A percentile compares a stretch with the other conserved stretches of the same genome.
These are phyloP conservation scores for Epichloe baconii DNA, from an alignment of 2,329 filamentous ascomycete species.

Conservation along the genomic window DNA sequence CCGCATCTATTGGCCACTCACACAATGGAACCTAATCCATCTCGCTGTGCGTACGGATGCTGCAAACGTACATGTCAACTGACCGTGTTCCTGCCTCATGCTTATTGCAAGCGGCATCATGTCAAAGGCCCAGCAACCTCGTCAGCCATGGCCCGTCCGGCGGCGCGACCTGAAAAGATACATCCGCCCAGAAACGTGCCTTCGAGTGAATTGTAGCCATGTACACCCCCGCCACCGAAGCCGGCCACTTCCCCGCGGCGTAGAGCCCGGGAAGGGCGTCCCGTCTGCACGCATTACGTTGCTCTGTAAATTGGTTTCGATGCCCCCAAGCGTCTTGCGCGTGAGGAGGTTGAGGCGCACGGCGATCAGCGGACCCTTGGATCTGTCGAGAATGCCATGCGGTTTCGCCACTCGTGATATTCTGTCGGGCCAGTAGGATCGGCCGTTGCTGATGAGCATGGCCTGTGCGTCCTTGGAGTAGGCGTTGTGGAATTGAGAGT, in stretches of 20 bases:
- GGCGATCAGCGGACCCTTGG: constrained; percentile 45
- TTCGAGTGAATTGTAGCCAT: constrained; percentile 49
- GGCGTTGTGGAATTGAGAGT: constrained; percentile 40
- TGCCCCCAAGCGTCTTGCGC: constrained; percentile 46
- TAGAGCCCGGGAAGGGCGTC: constrained; percentile 39
- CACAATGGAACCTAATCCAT: no score
- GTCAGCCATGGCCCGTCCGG: constrained; percentile 40
- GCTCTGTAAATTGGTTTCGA: constrained; percentile 45
- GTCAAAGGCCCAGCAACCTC: constrained; percentile 19
- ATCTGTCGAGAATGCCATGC: constrained; percentile 39
- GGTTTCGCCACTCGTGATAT: constrained; percentile 37
- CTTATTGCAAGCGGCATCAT: not conserved
- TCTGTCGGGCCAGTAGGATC: constrained; percentile 41
- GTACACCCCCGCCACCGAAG: constrained; percentile 49
- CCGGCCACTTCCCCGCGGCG: constrained; percentile 46
- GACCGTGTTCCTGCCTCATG: not conserved
- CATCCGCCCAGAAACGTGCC: constrained; percentile 50
- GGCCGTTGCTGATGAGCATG: constrained; percentile 46
- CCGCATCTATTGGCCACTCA: no score
- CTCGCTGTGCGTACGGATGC: no score
- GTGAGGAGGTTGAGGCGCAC: constrained; percentile 48
- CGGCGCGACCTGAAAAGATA: constrained; percentile 47
- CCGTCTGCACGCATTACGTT: constrained; percentile 40
- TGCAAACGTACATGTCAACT: no score
- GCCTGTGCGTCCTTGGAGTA: constrained; percentile 49